Evolutionary conservation across 1,284 basidiomycete genomes (phyloP).

Genomic region (Vanrija sp.): DNA sequence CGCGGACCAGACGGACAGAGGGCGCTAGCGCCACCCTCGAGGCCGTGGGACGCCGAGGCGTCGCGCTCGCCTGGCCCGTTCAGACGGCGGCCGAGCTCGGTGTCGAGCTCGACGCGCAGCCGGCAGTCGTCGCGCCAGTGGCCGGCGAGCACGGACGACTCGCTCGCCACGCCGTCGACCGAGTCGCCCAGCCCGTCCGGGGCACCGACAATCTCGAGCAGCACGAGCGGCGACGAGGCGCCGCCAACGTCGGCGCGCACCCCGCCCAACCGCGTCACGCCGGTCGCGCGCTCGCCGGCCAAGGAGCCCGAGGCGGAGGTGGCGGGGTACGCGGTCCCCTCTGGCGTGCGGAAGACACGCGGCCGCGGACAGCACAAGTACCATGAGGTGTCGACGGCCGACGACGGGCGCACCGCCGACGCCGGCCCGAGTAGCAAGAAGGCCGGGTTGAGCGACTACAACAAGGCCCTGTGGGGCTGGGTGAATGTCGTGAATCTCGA

Average conservation of each 20-base stretch:
- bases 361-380: slow-evolving; percentile 11
- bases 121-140: slow-evolving; percentile 2
- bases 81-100: slow-evolving; percentile 8
- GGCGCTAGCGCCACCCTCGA: background rate
- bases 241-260: background rate
- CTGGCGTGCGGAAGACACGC: background rate
- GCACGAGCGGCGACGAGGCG: background rate
- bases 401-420: background rate
- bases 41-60: background rate
- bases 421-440: slow-evolving; percentile 10
- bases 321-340: too few species aligned
- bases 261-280: too few species aligned
- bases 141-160: background rate
- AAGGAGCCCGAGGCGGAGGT: too few species aligned
- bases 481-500: slow-evolving; percentile 97
- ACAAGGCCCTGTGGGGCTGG: slow-evolving; percentile 96
- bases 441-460: slow-evolving; percentile 70
- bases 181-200: background rate
- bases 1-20: background rate
- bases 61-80: slow-evolving; percentile 13
- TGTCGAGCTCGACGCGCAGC: slow-evolving; percentile 3
- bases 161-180: background rate
- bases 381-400: slow-evolving; percentile 5
- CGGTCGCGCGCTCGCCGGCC: too few species aligned
- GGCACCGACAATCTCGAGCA: background rate